Conservation (phyloP, 2,329 filamentous ascomycete genomes). For the Sporothrix luriei region DNA sequence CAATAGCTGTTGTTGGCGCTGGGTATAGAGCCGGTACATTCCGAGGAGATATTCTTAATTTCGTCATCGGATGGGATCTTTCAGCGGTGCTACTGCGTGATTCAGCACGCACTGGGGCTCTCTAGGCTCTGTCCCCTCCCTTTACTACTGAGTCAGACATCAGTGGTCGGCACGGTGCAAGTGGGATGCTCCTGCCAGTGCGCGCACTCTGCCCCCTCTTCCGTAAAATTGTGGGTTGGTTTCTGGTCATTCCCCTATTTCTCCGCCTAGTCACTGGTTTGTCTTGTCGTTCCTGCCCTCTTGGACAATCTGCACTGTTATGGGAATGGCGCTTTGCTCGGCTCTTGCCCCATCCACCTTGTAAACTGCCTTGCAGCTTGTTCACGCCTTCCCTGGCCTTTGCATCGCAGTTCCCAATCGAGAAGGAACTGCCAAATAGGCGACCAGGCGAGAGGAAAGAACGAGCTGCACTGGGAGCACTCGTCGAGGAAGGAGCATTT, state of each 20-base stretch:
- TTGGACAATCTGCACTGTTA: background rate
- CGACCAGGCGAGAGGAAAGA: background rate
- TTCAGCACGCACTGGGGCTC: background rate
- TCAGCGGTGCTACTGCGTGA: background rate
- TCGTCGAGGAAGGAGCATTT: background rate
- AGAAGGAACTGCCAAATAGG: background rate
- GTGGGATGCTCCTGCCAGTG: background rate
- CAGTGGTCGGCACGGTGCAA: constrained; percentile 9
- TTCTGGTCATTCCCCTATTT: constrained; percentile 16
- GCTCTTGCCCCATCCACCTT: constrained; percentile 7
- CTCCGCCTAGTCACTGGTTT: background rate
- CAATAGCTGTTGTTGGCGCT: background rate
- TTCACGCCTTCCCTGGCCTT: constrained; percentile 13
- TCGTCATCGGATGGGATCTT: constrained; percentile 22
- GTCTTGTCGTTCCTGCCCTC: no score
- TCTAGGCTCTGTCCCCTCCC: background rate
- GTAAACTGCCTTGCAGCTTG: background rate
- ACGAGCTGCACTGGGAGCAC: no score
- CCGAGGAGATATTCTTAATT: background rate
- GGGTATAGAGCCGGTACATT: constrained; percentile 5
- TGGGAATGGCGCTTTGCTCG: constrained; percentile 10
- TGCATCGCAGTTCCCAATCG: background rate
- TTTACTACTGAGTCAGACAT: background rate
- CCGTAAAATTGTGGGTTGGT: background rate
- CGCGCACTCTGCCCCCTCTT: background rate